Percentiles rank a stretch among this genome's conserved stretches.
phyloP scores from a whole-genome alignment of 805 yeast genomes.

The Huiozyma sinensis region DNA sequence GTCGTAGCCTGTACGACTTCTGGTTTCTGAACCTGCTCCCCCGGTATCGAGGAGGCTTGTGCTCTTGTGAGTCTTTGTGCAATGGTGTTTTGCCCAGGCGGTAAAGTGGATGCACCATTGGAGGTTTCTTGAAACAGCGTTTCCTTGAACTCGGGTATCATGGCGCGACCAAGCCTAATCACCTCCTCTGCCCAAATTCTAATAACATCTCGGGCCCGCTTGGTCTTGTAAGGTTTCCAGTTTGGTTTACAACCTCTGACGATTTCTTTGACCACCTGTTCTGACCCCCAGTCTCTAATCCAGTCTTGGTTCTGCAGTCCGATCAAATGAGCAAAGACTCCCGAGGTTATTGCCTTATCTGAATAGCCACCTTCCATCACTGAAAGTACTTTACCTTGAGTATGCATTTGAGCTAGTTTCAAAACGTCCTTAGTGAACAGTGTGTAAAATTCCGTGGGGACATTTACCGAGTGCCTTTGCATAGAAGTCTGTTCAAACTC shows the following conservation, averaged over 20 bases:
- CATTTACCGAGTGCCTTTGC: constrained; percentile 76
- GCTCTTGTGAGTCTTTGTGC: constrained; percentile 21
- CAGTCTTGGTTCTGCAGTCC: constrained; percentile 53
- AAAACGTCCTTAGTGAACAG: constrained; percentile 63
- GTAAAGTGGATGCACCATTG: not conserved
- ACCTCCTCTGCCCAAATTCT: constrained; percentile 58
- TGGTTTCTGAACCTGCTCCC: not conserved
- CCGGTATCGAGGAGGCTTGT: constrained; percentile 5
- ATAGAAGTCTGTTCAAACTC: constrained; percentile 73
- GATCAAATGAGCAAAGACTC: constrained; percentile 66
- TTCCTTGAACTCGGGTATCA: constrained; percentile 40
- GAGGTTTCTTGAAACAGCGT: constrained; percentile 12
- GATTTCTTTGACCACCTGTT: constrained; percentile 52
- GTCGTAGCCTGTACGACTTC: not conserved
- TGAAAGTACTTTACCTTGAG: constrained; percentile 53
- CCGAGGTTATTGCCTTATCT: constrained; percentile 69
- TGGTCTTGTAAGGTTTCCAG: constrained; percentile 48
- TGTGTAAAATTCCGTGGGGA: constrained; percentile 71
- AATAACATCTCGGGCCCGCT: constrained; percentile 39
- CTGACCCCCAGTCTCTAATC: constrained; percentile 56
- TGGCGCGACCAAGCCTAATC: constrained; percentile 47
- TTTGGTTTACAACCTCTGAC: constrained; percentile 56
- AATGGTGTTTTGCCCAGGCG: constrained; percentile 2
- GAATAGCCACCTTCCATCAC: constrained; percentile 81
- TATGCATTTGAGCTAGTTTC: constrained; percentile 52